A percentile compares a stretch with the other conserved stretches of the same genome.
These are phyloP conservation scores for Phytopythium sindhum DNA, from an alignment of 352 stramenopile species.

Conservation along the genomic window DNA sequence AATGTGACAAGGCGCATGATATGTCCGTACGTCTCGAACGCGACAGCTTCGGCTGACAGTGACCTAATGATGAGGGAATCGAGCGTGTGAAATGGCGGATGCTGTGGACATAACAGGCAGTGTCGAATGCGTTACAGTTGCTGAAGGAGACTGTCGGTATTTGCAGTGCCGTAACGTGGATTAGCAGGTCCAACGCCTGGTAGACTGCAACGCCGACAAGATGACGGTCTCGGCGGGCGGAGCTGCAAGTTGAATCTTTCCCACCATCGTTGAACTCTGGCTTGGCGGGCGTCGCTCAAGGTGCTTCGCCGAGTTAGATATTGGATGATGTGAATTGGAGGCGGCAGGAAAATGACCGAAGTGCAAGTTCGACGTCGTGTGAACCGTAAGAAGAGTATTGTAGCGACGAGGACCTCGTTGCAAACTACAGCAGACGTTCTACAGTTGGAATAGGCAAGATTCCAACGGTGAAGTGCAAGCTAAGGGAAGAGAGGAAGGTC, in stretches of 20 bases:
- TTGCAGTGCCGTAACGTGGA: neutral
- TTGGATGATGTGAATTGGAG: neutral
- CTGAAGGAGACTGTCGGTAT: neutral
- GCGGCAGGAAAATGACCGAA: neutral
- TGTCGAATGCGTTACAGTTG: neutral
- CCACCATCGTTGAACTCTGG: neutral
- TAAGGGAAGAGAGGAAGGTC: no score
- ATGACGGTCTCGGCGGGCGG: neutral
- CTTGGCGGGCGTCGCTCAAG: neutral
- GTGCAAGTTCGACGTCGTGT: neutral
- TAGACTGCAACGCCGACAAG: neutral
- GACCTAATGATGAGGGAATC: neutral
- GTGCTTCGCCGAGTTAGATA: no score
- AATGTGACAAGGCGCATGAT: neutral
- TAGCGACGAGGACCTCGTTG: no score
- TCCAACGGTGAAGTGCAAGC: no score
- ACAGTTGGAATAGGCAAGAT: no score
- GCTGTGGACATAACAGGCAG: neutral
- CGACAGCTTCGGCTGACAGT: neutral
- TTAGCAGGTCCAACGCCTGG: neutral
- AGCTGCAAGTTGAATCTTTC: slow-evolving; percentile 2
- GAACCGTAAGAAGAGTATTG: neutral
- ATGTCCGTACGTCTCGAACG: neutral
- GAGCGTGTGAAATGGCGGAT: neutral
- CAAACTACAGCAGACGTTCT: no score